Evolutionary conservation across 1,284 basidiomycete genomes (phyloP), one percentile per base, ranked within the genome.

Genomic region (Cryptococcus jaspeensis): DNA sequence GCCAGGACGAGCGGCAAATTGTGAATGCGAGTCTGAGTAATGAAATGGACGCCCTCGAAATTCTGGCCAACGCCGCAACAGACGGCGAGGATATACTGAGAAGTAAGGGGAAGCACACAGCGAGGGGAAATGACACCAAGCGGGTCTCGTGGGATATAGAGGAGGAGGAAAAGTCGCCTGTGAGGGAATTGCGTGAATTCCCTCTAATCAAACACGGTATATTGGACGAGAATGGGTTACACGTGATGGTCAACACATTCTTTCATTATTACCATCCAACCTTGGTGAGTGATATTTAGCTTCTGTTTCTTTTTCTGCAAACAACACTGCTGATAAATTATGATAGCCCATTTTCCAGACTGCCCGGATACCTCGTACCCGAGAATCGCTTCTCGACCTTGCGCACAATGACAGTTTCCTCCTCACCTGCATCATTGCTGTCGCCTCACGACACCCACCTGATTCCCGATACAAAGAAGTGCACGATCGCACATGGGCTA

Each of bases 31-130:
- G 69, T 52, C 73, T 78, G 61, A 71, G 69, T 55, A 79, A 79
- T 51, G 77, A 79, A 65, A 75, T 72, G 53, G 77, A 79, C 53
- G 77, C 77, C 5, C 61, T 79, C 35, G 72, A 75, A 50, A 76
- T 79, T 12, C 64, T 79, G 25, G 77, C 76, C 25, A 69, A 74
- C 59, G 76, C 77, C 0, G 75, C 76, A 2, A 75, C 72, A 2
- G 72, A 72, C 41, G 66, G 64, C 2, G 65, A 69, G 37, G 56
- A 57, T 37, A 52, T 49, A 13, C 43, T 20, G 35, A 59, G 62
- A n/a, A 49, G 50, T 6, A 52, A 52, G n/a, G 45, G 43, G 11
- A 49, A 53, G 6, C 36, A 55, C 28, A 11, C 43, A 6, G 18
- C 32, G 22, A 49, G 44, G 40, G 52, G 50, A 41, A 40, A 51